These are phyloP conservation scores for Santalum album DNA, from an alignment of 164 flowering plant genomes.

Conservation along the genomic window DNA sequence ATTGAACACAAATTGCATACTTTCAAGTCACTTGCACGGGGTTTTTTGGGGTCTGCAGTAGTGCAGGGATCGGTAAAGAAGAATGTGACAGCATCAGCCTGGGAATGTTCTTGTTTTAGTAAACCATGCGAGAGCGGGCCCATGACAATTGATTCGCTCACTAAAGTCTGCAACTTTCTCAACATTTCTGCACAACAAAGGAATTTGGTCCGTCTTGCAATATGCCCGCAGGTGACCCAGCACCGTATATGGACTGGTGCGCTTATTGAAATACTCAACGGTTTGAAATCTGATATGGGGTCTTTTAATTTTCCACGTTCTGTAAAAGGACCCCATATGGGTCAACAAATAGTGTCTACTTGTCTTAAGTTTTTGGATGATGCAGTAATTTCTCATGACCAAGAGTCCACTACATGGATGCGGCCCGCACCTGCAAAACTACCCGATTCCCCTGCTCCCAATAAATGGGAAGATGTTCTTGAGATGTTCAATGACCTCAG, in stretches of 20 bases:
- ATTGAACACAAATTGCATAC: constrained; percentile 25
- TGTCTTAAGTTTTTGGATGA: constrained; percentile 52
- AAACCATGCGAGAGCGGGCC: constrained; percentile 45
- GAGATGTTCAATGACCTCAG: constrained; percentile 73
- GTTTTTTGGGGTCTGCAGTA: constrained; percentile 39
- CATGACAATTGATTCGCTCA: constrained; percentile 40
- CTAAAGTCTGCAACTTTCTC: constrained; percentile 46
- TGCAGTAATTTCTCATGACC: constrained; percentile 24
- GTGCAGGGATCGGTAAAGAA: constrained; percentile 35
- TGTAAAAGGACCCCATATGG: constrained; percentile 29
- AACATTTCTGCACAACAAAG: constrained; percentile 63
- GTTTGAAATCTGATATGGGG: constrained; percentile 48
- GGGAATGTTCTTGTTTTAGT: constrained; percentile 25
- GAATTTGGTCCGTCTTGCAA: constrained; percentile 41
- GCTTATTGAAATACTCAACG: constrained; percentile 45
- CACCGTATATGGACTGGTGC: constrained; percentile 58
- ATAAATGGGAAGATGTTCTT: constrained; percentile 60
- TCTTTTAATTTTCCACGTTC: constrained; percentile 11
- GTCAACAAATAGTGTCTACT: constrained; percentile 48
- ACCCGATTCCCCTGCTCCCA: constrained; percentile 15
- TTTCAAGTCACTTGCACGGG: constrained; percentile 52
- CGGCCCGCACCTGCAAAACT: constrained; percentile 34
- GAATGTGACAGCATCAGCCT: constrained; percentile 8
- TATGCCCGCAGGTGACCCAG: constrained; percentile 67
- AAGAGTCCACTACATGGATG: constrained; percentile 75